These are phyloP conservation scores for Keqinozyma sinolaborantium DNA, from an alignment of 1,139 yeast species.

Conservation along the genomic window DNA sequence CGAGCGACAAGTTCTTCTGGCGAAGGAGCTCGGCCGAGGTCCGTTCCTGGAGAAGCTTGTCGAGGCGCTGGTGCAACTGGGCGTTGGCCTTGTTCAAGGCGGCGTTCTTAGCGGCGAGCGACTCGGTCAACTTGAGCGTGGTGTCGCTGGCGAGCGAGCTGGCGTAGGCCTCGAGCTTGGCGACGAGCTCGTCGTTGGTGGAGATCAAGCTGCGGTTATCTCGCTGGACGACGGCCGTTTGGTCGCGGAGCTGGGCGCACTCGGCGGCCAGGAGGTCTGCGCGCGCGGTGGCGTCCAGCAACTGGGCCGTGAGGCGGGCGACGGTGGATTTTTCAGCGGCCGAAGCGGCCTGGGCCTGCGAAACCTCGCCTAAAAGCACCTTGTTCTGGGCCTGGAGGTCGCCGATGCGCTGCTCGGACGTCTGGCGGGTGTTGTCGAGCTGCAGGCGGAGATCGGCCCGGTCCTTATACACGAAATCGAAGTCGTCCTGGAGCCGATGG, in stretches of 20 bases:
- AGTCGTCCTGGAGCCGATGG: constrained; percentile 44
- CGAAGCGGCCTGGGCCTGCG: constrained; percentile 14
- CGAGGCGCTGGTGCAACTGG: constrained; percentile 24
- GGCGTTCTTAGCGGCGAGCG: constrained; percentile 24
- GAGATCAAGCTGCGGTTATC: constrained; percentile 17
- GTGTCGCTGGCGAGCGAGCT: constrained; percentile 9
- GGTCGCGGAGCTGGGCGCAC: constrained; percentile 27
- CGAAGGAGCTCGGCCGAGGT: constrained; percentile 37
- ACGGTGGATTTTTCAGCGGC: constrained; percentile 22
- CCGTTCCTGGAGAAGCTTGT: constrained; percentile 34
- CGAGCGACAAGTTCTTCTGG: constrained; percentile 33
- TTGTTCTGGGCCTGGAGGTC: constrained; percentile 28
- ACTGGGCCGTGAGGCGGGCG: constrained; percentile 9
- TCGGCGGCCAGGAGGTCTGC: constrained; percentile 24
- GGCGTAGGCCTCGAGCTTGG: constrained; percentile 26
- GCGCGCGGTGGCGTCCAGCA: constrained; percentile 25
- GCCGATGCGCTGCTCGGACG: constrained; percentile 33
- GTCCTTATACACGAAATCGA: constrained; percentile 55
- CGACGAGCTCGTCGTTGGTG: constrained; percentile 49
- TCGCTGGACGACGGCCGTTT: constrained; percentile 18
- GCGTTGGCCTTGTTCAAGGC: constrained; percentile 30
- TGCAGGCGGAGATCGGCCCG: constrained; percentile 54
- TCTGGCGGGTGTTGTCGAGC: constrained; percentile 45
- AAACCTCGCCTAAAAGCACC: constrained; percentile 15
- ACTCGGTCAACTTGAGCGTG: constrained; percentile 18